phyloP scores from a whole-genome alignment of 306 rosid genomes.

The Trichosanthes cucumerina region DNA sequence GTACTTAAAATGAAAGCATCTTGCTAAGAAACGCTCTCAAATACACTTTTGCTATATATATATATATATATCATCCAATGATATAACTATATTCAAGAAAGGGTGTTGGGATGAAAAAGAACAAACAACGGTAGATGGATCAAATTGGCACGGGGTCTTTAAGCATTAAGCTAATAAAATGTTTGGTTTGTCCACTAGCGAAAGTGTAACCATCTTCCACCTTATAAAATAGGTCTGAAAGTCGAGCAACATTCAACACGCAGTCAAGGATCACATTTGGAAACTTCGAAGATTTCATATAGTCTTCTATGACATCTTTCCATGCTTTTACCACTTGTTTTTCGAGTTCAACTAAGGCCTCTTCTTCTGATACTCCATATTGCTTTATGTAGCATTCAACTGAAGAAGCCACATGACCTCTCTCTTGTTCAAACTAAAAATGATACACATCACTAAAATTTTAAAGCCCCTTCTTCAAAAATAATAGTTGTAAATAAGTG shows the following conservation, averaged over 20 bases:
- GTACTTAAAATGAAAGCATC: too few relatives aligned
- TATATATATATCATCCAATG: too few relatives aligned
- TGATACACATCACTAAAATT: too few relatives aligned
- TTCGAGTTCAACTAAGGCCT: background rate
- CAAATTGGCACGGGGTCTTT: background rate
- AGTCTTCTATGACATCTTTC: background rate
- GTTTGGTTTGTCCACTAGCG: background rate
- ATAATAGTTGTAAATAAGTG: too few relatives aligned
- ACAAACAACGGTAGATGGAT: background rate
- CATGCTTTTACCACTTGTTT: background rate
- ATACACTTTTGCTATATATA: too few relatives aligned
- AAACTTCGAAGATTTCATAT: background rate
- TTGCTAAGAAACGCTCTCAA: too few relatives aligned
- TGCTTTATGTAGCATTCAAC: background rate
- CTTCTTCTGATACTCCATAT: background rate
- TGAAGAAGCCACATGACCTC: background rate
- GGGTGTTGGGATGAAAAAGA: too few relatives aligned
- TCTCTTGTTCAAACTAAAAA: background rate
- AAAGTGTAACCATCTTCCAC: background rate
- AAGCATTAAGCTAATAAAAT: background rate
- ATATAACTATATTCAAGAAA: too few relatives aligned
- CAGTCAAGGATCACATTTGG: background rate
- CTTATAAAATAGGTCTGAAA: background rate
- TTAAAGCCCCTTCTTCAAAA: too few relatives aligned
- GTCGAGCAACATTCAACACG: background rate